Evolutionary conservation across 75 land plant genomes (phyloP).

Genomic region (Pseudotsuga menziesii): DNA sequence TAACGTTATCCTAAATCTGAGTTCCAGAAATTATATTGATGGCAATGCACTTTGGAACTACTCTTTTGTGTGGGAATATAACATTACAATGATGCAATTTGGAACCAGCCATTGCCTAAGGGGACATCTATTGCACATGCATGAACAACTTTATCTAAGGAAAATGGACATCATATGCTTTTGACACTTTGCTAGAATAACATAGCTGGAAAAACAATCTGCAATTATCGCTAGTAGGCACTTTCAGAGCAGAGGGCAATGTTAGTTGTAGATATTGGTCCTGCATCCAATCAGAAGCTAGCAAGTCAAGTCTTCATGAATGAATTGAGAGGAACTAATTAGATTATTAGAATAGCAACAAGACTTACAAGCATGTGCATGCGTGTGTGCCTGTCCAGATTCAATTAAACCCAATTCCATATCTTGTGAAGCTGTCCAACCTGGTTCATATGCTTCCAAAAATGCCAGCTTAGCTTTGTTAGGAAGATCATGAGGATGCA

Average conservation of each 20-base stretch:
- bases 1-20: not conserved
- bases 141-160: not conserved
- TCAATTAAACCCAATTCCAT: conserved; percentile 63
- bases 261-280: conserved; percentile 4
- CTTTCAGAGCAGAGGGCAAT: not conserved
- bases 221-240: not conserved
- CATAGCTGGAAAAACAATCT: not conserved
- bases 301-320: conserved; percentile 7
- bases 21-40: not conserved
- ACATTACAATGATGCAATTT: not conserved
- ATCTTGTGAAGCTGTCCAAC: conserved; percentile 88
- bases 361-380: conserved; percentile 39
- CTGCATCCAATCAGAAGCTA: conserved; percentile 6
- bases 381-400: conserved; percentile 45
- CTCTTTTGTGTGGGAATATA: not conserved
- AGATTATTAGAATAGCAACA: conserved; percentile 6
- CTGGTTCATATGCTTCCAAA: conserved; percentile 96
- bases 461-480: conserved; percentile 90
- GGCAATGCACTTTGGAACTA: not conserved
- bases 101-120: not conserved
- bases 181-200: not conserved
- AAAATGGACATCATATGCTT: not conserved
- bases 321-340: not conserved
- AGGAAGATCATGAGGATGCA: conserved; percentile 97
- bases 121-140: not conserved